phyloP scores from a whole-genome alignment of 441 rosid species.

The Brassica hybrid region DNA sequence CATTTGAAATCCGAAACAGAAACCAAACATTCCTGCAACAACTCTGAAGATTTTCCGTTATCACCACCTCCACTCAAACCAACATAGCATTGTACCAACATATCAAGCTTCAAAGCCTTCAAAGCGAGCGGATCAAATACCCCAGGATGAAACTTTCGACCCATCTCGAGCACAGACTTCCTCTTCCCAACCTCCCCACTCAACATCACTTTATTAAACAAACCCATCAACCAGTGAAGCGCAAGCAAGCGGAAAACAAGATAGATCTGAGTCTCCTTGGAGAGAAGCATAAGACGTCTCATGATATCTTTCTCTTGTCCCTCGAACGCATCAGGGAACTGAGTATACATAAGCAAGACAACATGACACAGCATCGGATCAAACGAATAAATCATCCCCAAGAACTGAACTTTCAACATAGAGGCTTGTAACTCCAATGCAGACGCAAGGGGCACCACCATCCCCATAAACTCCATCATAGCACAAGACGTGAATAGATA shows the following conservation, averaged over 20 bases:
- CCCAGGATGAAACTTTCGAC: constrained; percentile 67
- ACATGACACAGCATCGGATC: constrained; percentile 79
- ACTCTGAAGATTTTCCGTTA: constrained; percentile 49
- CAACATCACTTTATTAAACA: too few relatives aligned
- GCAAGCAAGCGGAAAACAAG: constrained; percentile 84
- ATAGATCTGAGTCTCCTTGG: constrained; percentile 67
- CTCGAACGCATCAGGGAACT: constrained; percentile 67
- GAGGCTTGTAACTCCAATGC: constrained; percentile 88
- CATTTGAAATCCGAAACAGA: constrained; percentile 89
- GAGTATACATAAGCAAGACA: constrained; percentile 66
- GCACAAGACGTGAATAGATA: constrained; percentile 81
- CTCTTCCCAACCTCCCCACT: constrained; percentile 56
- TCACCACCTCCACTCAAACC: constrained; percentile 50
- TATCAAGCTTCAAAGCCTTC: constrained; percentile 85
- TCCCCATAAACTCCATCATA: constrained; percentile 79
- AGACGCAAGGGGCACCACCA: constrained; percentile 78
- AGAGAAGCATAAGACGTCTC: constrained; percentile 64
- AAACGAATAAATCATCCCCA: constrained; percentile 81
- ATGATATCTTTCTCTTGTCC: constrained; percentile 82
- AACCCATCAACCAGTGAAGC: constrained; percentile 81
- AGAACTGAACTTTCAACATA: constrained; percentile 90
- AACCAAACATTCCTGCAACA: constrained; percentile 70
- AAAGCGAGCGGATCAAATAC: constrained; percentile 88
- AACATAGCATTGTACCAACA: constrained; percentile 69
- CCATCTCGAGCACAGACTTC: constrained; percentile 58